A percentile compares a stretch with the other conserved stretches of the same genome.
Conservation (phyloP, 2,329 filamentous ascomycete genomes). For the Cytospora chrysosperma region DNA sequence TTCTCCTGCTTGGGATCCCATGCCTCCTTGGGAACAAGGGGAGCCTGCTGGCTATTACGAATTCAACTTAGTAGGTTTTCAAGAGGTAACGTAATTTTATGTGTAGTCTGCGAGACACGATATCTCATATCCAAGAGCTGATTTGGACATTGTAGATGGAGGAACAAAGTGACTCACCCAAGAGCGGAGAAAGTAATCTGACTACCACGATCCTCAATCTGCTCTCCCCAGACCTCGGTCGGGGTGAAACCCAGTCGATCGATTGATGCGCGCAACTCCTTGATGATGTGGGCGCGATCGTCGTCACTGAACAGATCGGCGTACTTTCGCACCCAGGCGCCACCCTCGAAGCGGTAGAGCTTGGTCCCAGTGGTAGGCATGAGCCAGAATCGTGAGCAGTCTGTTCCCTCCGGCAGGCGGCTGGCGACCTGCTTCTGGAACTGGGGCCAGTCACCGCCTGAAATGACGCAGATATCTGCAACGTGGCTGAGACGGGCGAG, state of each 20-base stretch:
- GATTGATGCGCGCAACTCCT: constrained; percentile 37
- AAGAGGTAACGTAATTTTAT: background rate
- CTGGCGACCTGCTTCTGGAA: constrained; percentile 41
- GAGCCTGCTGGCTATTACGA: constrained; percentile 39
- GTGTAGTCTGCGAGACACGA: background rate
- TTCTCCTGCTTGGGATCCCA: constrained; percentile 43
- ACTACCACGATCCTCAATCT: constrained; percentile 42
- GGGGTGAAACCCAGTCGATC: constrained; percentile 38
- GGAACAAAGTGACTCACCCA: constrained; percentile 17
- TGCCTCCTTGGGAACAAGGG: constrained; percentile 35
- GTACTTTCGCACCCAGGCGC: constrained; percentile 35
- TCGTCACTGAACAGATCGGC: constrained; percentile 39
- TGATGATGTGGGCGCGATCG: constrained; percentile 32
- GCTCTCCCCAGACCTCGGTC: constrained; percentile 39
- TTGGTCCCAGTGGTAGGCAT: constrained; percentile 44
- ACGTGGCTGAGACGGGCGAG: constrained; percentile 34
- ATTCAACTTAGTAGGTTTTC: background rate
- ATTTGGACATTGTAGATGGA: background rate
- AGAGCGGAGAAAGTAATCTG: constrained; percentile 44
- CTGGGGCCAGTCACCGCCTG: constrained; percentile 42
- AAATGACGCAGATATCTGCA: constrained; percentile 41
- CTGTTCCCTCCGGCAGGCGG: constrained; percentile 35
- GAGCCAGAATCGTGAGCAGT: constrained; percentile 41
- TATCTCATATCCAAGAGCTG: background rate
- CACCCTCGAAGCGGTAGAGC: constrained; percentile 36